Evolutionary conservation across 1,284 basidiomycete species (phyloP).

Genomic region (Sparassis latifolia): DNA sequence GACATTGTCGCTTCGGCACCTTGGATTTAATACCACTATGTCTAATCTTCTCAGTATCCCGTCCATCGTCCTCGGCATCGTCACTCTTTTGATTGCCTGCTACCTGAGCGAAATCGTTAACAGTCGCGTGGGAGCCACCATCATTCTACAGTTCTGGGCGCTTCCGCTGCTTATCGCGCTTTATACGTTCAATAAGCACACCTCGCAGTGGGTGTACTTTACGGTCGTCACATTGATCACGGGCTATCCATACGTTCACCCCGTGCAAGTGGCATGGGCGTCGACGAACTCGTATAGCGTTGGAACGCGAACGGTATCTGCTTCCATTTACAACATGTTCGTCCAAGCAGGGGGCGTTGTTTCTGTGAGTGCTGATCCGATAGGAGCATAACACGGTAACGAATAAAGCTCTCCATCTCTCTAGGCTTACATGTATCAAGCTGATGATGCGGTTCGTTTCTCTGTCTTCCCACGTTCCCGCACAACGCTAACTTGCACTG

Average conservation of each 20-base stretch:
- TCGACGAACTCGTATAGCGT: constrained; percentile 58
- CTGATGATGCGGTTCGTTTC: constrained; percentile 22
- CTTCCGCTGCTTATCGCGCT: constrained; percentile 53
- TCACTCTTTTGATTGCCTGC: constrained; percentile 38
- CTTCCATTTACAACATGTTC: constrained; percentile 57
- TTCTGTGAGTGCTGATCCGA: constrained; percentile 30
- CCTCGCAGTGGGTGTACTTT: constrained; percentile 57
- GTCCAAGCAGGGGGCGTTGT: constrained; percentile 49
- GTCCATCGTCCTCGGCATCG: constrained; percentile 28
- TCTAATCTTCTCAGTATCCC: constrained; percentile 61
- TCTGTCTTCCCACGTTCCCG: no score
- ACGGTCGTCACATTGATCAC: constrained; percentile 49
- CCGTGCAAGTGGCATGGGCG: constrained; percentile 52
- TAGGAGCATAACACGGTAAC: no score
- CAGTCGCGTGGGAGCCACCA: constrained; percentile 45
- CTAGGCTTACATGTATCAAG: constrained; percentile 28
- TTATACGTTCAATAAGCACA: constrained; percentile 43
- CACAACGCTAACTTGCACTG: no score
- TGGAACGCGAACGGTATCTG: constrained; percentile 50
- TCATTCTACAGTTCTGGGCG: constrained; percentile 56
- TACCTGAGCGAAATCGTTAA: constrained; percentile 50
- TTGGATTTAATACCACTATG: constrained; percentile 57
- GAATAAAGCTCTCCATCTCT: not conserved
- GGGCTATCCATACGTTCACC: constrained; percentile 42
- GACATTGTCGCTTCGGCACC: constrained; percentile 50